phyloP scores from a whole-genome alignment of 441 rosid species.

The Omphalea diandra region DNA sequence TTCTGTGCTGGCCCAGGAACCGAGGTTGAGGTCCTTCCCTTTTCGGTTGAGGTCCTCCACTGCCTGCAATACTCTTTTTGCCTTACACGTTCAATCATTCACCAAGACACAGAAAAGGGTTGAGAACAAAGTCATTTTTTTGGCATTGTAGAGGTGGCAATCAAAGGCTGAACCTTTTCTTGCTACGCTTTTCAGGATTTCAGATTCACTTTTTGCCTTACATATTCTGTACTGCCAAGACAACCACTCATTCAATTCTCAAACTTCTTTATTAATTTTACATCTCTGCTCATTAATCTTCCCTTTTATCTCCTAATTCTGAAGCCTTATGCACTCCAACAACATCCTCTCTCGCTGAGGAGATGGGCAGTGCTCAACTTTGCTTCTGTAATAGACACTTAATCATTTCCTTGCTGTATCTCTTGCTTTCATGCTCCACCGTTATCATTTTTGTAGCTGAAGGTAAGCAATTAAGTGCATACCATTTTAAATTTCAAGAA shows the following conservation, averaged over 20 bases:
- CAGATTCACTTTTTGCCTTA: too few species aligned
- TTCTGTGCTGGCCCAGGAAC: slow-evolving; percentile 34
- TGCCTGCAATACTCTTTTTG: slow-evolving; percentile 27
- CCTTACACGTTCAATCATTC: slow-evolving; percentile 32
- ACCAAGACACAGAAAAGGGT: not conserved
- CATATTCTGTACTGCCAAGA: slow-evolving; percentile 18
- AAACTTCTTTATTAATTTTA: slow-evolving; percentile 7
- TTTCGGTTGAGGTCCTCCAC: slow-evolving; percentile 40
- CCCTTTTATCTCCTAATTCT: not conserved
- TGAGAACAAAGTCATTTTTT: slow-evolving; percentile 12
- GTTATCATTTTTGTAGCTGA: slow-evolving; percentile 32
- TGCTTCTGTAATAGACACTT: slow-evolving; percentile 30
- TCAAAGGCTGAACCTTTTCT: slow-evolving; percentile 28
- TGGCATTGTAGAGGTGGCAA: slow-evolving; percentile 29
- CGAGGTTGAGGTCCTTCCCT: slow-evolving; percentile 45
- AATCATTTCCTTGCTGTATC: slow-evolving; percentile 34
- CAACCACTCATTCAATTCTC: slow-evolving; percentile 20
- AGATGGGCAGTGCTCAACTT: slow-evolving; percentile 42
- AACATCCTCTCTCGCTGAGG: slow-evolving; percentile 7
- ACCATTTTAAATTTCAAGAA: not conserved
- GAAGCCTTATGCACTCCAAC: not conserved
- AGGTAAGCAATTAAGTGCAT: slow-evolving; percentile 34
- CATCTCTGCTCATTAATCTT: slow-evolving; percentile 9
- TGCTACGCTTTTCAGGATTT: slow-evolving; percentile 30
- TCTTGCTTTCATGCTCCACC: slow-evolving; percentile 36